Base-by-base conservation (phyloP, 352 stramenopile species). In the Discostella stelligera region DNA sequence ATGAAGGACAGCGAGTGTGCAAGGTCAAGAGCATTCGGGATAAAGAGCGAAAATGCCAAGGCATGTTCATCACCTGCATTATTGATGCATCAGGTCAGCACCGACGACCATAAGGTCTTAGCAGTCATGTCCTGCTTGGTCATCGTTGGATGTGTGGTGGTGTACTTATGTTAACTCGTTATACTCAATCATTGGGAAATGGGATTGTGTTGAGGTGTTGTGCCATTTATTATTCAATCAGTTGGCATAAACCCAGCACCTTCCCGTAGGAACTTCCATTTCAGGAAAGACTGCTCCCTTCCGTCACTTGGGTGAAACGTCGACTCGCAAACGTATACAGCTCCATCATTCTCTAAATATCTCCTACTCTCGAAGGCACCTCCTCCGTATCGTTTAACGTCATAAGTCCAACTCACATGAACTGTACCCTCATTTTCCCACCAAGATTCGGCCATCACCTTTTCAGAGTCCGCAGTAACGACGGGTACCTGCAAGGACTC, bases 401-500 rank as follows among this genome's bases (percentile, higher is more conserved):
- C 84, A 39, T 76, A 72, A 27, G 89, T 80, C 79, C 77, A 90
- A 13, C 78, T 88, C 6, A 79, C 55, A 56, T 93, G 88, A 0
- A 84, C 66, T 5, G 67, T 84, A 20, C 88, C 85, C 18, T 83
- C 37, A 25, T 85, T 56, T 74, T 91, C 84, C 85, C 88, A 93
- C 88, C 88, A 93, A 0, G 75, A 77, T 76, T 91, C 84, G 2
- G 79, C 83, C 59, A 79, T 9, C 0, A 91, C 88, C 25, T 74
- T 65, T 82, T 93, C 88, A 11, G 66, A 74, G 79, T 93, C 88
- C 21, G 86, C 85, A 18, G 84, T 91, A 4, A 79, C 37, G 52
- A 90, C 73, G n/a, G 79, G 66, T 14, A 85, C 71, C 30, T 50
- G 20, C 37, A 32, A 70, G 20, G 78, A 80, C n/a, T 84, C 61